Evolutionary conservation across 2,329 filamentous ascomycete species (phyloP), one percentile per base, ranked within the genome.

Genomic region (Claviceps lovelessii): DNA sequence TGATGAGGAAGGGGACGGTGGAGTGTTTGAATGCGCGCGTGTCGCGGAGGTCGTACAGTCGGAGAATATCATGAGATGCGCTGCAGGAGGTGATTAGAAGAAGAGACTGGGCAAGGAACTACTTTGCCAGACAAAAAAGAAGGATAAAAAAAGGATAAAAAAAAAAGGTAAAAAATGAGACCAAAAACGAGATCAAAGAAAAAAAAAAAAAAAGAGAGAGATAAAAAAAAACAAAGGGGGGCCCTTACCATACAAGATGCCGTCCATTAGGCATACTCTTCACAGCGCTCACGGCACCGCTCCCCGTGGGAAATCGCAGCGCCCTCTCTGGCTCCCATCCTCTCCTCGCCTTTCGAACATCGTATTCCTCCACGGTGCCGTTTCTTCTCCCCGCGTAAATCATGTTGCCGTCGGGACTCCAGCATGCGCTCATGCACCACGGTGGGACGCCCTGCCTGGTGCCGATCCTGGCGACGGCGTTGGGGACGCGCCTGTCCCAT

Each of bases 341-440:
- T 1, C 84, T 62, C 51, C 66, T 69, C 0, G 79, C 82, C 63
- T 90, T 89, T 66, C 93, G 88, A 19, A 98, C 76, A 63, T 83
- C 89, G 70, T 87, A 98, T 69, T 98, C 93, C 61, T 98, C 93
- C 0, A 98, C 93, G 0, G 89, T 94, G 52, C 89, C 81, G 68
- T 97, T 97, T 56, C 93, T 79, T 33, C 93, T 78, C 0, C 93
- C 93, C 0, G 87, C 90, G 70, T 95, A 98, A 62, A 98, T 90
- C 69, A 82, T 89, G 70, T 97, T 97, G 15, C 93, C 93, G 66
- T 96, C 88, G 0, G 90, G 90, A 54, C 86, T 91, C 93, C 93
- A 98, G 72, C 90, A 95, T 0, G 90, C 89, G 60, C 88, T 90
- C 83, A 95, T 96, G 69, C 91, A 97, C 91, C 91, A 98, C 0